Conservation (phyloP, 2,329 filamentous ascomycete species). For the Tolypocladium ovalisporum region DNA sequence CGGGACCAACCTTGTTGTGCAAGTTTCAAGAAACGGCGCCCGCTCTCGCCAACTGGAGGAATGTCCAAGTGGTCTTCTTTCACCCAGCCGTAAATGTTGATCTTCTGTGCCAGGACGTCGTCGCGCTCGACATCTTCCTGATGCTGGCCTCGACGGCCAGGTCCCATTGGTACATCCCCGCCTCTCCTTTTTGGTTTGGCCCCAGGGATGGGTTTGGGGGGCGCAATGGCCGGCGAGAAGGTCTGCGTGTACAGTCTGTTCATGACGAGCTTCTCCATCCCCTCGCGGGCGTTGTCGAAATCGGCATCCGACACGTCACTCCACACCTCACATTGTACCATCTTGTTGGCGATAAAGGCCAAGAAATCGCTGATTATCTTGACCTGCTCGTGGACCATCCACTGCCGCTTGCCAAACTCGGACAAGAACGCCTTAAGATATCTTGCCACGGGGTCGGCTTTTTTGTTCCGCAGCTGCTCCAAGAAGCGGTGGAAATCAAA, state of each 20-base stretch:
- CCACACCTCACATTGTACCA: conserved; percentile 96
- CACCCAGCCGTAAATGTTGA: conserved; percentile 94
- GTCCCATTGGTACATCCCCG: conserved; percentile 58
- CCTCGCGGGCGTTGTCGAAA: conserved; percentile 95
- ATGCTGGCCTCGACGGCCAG: conserved; percentile 86
- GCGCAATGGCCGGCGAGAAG: conserved; percentile 85
- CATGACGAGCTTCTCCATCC: conserved; percentile 99
- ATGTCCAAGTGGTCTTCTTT: conserved; percentile 91
- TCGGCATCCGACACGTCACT: conserved; percentile 89
- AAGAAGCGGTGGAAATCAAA: conserved; percentile 98
- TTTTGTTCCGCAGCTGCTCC: conserved; percentile 89
- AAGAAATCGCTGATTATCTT: conserved; percentile 98
- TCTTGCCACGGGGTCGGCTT: conserved; percentile 93
- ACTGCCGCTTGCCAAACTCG: conserved; percentile 95
- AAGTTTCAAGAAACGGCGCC: conserved; percentile 74
- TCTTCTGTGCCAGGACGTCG: conserved; percentile 91
- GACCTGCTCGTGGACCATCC: conserved; percentile 99
- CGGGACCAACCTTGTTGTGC: conserved; percentile 67
- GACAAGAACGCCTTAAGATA: conserved; percentile 89
- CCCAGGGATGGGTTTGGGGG: conserved; percentile 62
- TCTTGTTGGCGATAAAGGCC: conserved; percentile 95
- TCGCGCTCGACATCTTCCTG: conserved; percentile 97
- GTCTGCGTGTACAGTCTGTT: conserved; percentile 92
- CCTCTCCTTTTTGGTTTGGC: conserved; percentile 58
- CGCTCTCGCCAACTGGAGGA: conserved; percentile 70